Conservation (phyloP, 164 flowering plant species). For the Echeveria elegans region DNA sequence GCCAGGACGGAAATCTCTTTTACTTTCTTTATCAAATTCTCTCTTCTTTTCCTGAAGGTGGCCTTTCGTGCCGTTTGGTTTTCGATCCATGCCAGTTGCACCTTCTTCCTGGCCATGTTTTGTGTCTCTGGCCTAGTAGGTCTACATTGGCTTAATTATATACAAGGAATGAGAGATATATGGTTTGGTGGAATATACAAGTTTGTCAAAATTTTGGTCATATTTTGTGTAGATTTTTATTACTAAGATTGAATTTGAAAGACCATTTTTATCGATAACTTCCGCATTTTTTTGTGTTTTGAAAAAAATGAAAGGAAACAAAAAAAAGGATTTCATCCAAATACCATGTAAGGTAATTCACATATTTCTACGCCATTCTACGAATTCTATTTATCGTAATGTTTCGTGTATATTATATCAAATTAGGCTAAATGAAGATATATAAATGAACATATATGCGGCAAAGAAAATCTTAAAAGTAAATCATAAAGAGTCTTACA, state of each 20-base stretch:
- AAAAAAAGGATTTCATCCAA: too few species aligned
- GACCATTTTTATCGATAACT: neutral
- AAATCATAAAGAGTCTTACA: too few species aligned
- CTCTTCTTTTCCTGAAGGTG: conserved; percentile 20
- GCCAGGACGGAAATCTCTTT: conserved; percentile 21
- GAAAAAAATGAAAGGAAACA: too few species aligned
- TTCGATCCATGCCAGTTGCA: conserved; percentile 20
- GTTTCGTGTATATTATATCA: too few species aligned
- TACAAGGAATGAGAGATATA: neutral
- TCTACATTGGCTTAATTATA: neutral
- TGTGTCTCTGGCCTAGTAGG: neutral
- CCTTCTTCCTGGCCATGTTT: conserved; percentile 27
- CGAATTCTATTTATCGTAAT: too few species aligned
- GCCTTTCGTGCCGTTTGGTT: conserved; percentile 22
- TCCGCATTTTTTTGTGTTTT: too few species aligned
- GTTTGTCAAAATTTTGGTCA: neutral
- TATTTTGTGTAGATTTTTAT: neutral
- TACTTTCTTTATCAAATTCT: conserved; percentile 23
- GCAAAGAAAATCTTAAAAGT: too few species aligned
- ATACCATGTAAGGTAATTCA: too few species aligned
- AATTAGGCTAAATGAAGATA: too few species aligned
- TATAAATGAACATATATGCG: too few species aligned
- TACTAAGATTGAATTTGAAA: neutral
- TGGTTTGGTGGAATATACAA: neutral
- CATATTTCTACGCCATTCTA: too few species aligned